These are phyloP conservation scores for Cladophialophora exuberans DNA, from an alignment of 2,329 filamentous ascomycete genomes.

Conservation along the genomic window DNA sequence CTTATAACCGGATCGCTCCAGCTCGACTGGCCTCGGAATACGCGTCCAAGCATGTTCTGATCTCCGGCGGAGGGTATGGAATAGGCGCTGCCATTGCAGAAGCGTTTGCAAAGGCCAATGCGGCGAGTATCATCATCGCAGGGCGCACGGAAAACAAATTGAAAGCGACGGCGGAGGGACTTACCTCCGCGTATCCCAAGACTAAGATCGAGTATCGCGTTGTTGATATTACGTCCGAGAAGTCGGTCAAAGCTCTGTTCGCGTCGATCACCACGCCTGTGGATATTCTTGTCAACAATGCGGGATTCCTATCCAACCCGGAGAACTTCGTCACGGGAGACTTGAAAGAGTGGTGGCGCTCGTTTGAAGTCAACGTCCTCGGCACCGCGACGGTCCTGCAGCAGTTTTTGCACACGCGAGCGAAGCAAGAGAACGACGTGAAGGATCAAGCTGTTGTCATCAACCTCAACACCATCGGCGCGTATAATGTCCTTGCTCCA, in stretches of 20 bases:
- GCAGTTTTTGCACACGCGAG: not conserved
- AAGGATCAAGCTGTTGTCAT: slow-evolving; percentile 2
- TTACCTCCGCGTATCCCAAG: not conserved
- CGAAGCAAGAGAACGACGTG: slow-evolving; percentile 4
- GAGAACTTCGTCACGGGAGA: slow-evolving; percentile 4
- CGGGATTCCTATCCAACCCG: not conserved
- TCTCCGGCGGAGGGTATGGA: slow-evolving; percentile 4
- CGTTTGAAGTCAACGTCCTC: slow-evolving; percentile 7
- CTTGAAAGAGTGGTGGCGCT: slow-evolving; percentile 5
- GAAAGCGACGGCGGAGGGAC: slow-evolving; percentile 1
- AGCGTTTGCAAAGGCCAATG: slow-evolving; percentile 1
- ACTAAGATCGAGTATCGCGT: not conserved
- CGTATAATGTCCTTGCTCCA: slow-evolving; percentile 2
- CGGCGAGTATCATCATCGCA: not conserved
- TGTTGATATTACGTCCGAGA: slow-evolving; percentile 6
- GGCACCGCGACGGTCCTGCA: slow-evolving; percentile 1
- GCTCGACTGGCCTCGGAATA: slow-evolving; percentile 2
- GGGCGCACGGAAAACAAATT: slow-evolving; percentile 3
- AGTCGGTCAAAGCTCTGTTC: slow-evolving; percentile 7
- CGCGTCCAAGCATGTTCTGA: slow-evolving; percentile 3
- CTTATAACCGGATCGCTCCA: not conserved
- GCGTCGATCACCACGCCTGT: not conserved
- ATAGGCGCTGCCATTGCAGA: slow-evolving; percentile 7
- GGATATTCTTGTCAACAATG: slow-evolving; percentile 6
- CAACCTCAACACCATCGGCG: slow-evolving; percentile 4